These are phyloP conservation scores for Dactylellina drechsleri DNA, from an alignment of 2,329 filamentous ascomycete species.

Conservation along the genomic window DNA sequence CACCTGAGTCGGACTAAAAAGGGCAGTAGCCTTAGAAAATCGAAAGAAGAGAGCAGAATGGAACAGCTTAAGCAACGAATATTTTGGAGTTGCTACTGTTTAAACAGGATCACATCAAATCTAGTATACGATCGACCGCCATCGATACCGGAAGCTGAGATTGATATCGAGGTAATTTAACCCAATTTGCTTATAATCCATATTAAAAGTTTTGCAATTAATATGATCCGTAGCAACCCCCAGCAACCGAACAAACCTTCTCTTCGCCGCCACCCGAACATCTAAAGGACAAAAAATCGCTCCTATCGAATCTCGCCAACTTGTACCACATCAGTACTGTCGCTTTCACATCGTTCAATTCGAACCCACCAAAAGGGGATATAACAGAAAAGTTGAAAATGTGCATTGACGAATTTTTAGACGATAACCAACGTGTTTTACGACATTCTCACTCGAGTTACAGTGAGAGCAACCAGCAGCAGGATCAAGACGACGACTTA, in stretches of 20 bases:
- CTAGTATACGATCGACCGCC: constrained; percentile 43
- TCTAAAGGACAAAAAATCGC: constrained; percentile 5
- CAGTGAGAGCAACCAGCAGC: not conserved
- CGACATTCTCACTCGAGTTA: not conserved
- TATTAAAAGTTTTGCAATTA: no score
- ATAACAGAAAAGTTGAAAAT: constrained; percentile 1
- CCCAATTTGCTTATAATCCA: no score
- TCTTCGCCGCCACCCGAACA: not conserved
- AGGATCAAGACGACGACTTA: not conserved
- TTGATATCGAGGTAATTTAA: constrained; percentile 29
- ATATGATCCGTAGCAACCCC: constrained; percentile 4
- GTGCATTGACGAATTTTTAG: constrained; percentile 21
- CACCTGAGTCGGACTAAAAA: constrained; percentile 18
- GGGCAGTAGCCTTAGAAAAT: not conserved
- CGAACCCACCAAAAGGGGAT: constrained; percentile 26
- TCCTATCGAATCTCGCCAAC: constrained; percentile 14
- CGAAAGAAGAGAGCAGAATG: not conserved
- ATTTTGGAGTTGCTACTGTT: constrained; percentile 44
- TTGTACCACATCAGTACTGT: constrained; percentile 32
- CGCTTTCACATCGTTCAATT: constrained; percentile 46
- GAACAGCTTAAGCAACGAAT: constrained; percentile 16
- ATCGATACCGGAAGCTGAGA: constrained; percentile 49
- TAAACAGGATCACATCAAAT: constrained; percentile 45
- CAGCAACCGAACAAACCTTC: constrained; percentile 13
- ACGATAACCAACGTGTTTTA: not conserved